These are phyloP conservation scores for Gymnopus androsaceus DNA, from an alignment of 1,284 basidiomycete species.

Conservation along the genomic window DNA sequence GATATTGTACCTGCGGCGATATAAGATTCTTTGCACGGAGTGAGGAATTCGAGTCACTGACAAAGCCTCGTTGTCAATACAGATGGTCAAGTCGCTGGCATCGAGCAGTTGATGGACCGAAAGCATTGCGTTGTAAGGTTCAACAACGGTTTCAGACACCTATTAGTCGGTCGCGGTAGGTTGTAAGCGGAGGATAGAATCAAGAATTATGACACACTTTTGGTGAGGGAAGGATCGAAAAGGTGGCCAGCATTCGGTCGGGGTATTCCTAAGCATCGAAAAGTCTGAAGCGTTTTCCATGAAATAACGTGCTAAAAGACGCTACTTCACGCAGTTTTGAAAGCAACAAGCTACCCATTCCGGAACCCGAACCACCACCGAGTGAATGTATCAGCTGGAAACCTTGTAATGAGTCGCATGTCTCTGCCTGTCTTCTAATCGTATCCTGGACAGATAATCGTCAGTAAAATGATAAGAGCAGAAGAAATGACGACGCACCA, in stretches of 20 bases:
- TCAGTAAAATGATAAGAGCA: background rate
- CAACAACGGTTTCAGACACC: slow-evolving; percentile 95
- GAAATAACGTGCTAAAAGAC: slow-evolving; percentile 8
- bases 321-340: slow-evolving; percentile 82
- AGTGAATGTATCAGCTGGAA: slow-evolving; percentile 94
- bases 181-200: background rate
- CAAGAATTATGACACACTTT: slow-evolving; percentile 51
- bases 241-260: slow-evolving; percentile 92
- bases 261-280: slow-evolving; percentile 68
- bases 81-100: slow-evolving; percentile 87
- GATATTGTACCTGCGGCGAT: slow-evolving; percentile 73
- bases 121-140: slow-evolving; percentile 92
- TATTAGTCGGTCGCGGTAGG: slow-evolving; percentile 26
- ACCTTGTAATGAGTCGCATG: slow-evolving; percentile 87
- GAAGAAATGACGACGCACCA: slow-evolving; percentile 45
- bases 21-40: background rate
- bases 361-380: slow-evolving; percentile 91
- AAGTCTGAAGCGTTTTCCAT: background rate
- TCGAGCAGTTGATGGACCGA: slow-evolving; percentile 92
- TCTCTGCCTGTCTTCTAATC: slow-evolving; percentile 75
- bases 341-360: slow-evolving; percentile 80
- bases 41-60: slow-evolving; percentile 36
- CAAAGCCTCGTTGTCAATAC: slow-evolving; percentile 94
- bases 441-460: slow-evolving; percentile 52
- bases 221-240: slow-evolving; percentile 89